Conservation (phyloP, 2,329 filamentous ascomycete genomes). For the Tolypocladium album region DNA sequence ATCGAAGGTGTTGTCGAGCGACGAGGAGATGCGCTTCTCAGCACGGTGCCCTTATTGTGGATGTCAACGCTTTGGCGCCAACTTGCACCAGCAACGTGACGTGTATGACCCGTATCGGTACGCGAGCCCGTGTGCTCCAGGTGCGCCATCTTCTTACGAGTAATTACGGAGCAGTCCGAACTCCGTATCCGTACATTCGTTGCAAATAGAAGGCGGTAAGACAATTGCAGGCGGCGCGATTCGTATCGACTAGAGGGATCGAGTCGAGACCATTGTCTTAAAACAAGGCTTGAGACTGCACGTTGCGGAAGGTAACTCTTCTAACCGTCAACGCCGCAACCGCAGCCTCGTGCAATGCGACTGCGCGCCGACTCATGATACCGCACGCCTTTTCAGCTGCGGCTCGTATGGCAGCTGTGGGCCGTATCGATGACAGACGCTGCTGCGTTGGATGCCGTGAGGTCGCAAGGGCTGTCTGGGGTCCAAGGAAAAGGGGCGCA, state of each 20-base stretch:
- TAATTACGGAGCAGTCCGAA: no score
- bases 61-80: not conserved
- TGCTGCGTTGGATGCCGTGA: not conserved
- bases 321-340: not conserved
- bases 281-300: not conserved
- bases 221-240: not conserved
- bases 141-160: not conserved
- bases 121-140: not conserved
- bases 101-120: not conserved
- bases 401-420: not conserved
- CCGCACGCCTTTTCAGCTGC: not conserved
- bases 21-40: not conserved
- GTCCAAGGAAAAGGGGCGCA: not conserved
- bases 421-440: not conserved
- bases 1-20: not conserved
- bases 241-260: not conserved
- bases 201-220: not conserved
- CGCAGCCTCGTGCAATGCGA: not conserved
- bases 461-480: not conserved
- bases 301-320: not conserved
- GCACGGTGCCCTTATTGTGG: not conserved
- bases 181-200: not conserved
- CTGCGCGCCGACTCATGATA: not conserved
- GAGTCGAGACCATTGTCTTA: not conserved
- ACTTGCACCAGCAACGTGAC: no score